Percentiles rank a stretch among this genome's conserved stretches.
phyloP scores from a whole-genome alignment of 1,284 basidiomycete genomes.

The Anthracocystis walkeri region DNA sequence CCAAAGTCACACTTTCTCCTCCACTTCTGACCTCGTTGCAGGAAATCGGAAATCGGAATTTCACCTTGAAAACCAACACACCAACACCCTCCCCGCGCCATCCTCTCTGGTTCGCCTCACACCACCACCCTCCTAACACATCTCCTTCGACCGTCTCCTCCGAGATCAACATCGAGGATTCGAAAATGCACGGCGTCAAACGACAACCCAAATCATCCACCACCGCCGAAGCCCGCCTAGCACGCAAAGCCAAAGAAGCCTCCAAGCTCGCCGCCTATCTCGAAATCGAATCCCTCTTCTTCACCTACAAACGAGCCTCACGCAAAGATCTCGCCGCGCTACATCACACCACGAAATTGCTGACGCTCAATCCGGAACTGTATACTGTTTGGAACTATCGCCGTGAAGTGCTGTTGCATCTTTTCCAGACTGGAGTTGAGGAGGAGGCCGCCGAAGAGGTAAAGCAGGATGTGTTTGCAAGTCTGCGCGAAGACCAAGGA shows the following conservation, averaged over 20 bases:
- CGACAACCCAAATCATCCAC: conserved; percentile 28
- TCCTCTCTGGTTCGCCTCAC: background rate
- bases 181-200: conserved; percentile 55
- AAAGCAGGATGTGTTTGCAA: conserved; percentile 52
- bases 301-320: conserved; percentile 25
- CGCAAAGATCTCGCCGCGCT: conserved; percentile 42
- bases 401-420: conserved; percentile 46
- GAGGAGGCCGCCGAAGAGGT: background rate
- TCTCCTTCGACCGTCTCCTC: background rate
- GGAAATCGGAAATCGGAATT: conserved; percentile 14
- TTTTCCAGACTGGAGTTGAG: conserved; percentile 28
- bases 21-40: conserved; percentile 4
- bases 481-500: conserved; percentile 6
- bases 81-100: background rate
- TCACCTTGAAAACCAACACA: background rate
- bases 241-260: conserved; percentile 59
- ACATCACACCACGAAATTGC: conserved; percentile 56
- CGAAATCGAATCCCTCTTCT: conserved; percentile 48
- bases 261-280: conserved; percentile 54
- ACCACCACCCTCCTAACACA: too few species aligned
- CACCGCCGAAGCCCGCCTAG: conserved; percentile 40
- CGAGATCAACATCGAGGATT: too few species aligned
- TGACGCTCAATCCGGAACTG: conserved; percentile 65
- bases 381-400: conserved; percentile 69
- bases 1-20: background rate